Base-by-base conservation (phyloP, 495 filamentous ascomycete genomes). In the Xylaria intraflava region DNA sequence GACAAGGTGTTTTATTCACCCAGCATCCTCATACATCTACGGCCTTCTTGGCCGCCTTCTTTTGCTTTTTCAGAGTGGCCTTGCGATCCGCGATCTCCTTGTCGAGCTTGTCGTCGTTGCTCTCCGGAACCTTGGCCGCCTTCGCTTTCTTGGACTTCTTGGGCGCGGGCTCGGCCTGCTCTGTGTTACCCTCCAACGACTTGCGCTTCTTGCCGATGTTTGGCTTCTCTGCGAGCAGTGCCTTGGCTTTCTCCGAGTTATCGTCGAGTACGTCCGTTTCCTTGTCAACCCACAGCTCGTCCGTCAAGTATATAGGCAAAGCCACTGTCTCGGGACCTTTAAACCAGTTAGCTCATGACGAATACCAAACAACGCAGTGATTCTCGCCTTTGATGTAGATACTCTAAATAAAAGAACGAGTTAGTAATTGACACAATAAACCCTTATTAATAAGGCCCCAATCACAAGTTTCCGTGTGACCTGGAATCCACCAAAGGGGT, bases 221-320 rank as follows among this genome's bases (percentile, higher is more conserved):
- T 53, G 73, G 70, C 62, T 75, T 74, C 65, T 82, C 80, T 22
- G 68, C 63, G 14, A 68, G 50, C n/a, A 70, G 57, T n/a, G 69
- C 67, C 57, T 72, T 69, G 36, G 69, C 64, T 29, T 76, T 73
- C 46, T 73, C 74, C 39, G 79, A 67, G 47, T 81, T 81, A 60
- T 83, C 73, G 4, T 78, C 70, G 6, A 95, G 69, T 5, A 96
- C 85, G 68, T 95, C 87, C 46, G 60, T 45, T 19, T 69, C 75
- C 57, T 91, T 86, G 46, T 89, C 86, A 29, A 86, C 72, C 89
- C 91, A 98, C 47, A 98, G 71, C 73, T 97, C 88, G 62, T 85
- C 82, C 8, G 93, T 86, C 62, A 96, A 74, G 86, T 89, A 98
- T 55, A 98, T 83, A 12, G 93, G 93, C 59, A 98, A 73, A 11